A percentile compares a stretch with the other conserved stretches of the same genome.
Evolutionary conservation across 179 eudicot genomes (phyloP).

Genomic region (Silene coronaria): DNA sequence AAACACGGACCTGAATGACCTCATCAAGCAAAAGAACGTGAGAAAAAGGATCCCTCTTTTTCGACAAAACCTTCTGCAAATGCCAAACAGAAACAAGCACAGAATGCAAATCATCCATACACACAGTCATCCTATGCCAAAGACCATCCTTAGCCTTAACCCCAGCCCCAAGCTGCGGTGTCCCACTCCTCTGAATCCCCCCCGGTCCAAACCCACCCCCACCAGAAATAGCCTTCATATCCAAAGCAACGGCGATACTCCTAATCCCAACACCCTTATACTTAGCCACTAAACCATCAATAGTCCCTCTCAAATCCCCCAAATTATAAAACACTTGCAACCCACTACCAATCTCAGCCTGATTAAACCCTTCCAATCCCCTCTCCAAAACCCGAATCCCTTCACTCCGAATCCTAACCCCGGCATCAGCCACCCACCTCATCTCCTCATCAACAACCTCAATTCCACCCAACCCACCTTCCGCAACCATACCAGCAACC

Average conservation of each 20-base stretch:
- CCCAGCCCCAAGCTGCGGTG: conserved; percentile 77
- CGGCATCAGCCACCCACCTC: conserved; percentile 60
- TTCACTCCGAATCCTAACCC: conserved; percentile 42
- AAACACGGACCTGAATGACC: conserved; percentile 64
- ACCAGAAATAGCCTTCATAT: conserved; percentile 77
- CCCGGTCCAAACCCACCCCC: conserved; percentile 54
- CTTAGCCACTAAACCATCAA: conserved; percentile 74
- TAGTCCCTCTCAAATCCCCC: conserved; percentile 68
- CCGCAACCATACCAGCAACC: conserved; percentile 40
- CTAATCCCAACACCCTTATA: conserved; percentile 59
- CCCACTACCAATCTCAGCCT: conserved; percentile 87
- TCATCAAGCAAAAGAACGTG: conserved; percentile 85
- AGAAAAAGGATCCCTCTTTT: conserved; percentile 90
- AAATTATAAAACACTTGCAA: conserved; percentile 87
- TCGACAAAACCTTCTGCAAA: conserved; percentile 93
- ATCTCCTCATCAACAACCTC: conserved; percentile 61
- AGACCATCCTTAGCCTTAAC: conserved; percentile 75
- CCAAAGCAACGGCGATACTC: conserved; percentile 64
- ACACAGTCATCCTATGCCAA: conserved; percentile 70
- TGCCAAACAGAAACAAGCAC: conserved; percentile 79
- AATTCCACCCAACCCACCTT: conserved; percentile 52
- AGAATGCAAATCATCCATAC: conserved; percentile 88
- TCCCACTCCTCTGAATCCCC: conserved; percentile 78
- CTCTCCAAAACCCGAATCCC: conserved; percentile 75
- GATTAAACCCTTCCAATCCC: conserved; percentile 80